Evolutionary conservation across 2,329 filamentous ascomycete species (phyloP).

Genomic region (Thelonectria discophora): DNA sequence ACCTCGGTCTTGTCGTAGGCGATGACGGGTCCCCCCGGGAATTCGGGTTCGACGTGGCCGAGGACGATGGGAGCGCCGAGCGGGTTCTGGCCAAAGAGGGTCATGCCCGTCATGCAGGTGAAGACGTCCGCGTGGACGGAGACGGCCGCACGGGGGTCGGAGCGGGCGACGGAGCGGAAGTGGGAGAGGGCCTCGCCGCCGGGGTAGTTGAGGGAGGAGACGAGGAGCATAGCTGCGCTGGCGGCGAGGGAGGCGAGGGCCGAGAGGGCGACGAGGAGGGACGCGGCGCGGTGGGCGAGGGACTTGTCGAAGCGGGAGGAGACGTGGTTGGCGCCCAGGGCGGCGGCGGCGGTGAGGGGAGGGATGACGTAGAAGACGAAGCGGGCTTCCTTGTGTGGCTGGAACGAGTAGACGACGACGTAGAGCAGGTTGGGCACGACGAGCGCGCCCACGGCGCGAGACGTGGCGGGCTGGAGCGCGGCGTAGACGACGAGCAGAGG

Average conservation of each 20-base stretch:
- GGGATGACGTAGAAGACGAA: constrained; percentile 93
- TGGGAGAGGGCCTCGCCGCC: constrained; percentile 79
- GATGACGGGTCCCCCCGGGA: constrained; percentile 41
- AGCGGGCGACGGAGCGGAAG: constrained; percentile 52
- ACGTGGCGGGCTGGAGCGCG: constrained; percentile 57
- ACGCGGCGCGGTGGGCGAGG: constrained; percentile 61
- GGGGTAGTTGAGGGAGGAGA: constrained; percentile 93
- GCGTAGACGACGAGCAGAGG: constrained; percentile 65
- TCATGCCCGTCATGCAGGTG: constrained; percentile 76
- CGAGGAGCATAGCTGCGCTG: constrained; percentile 73
- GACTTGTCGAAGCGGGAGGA: constrained; percentile 73
- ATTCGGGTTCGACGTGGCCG: constrained; percentile 25
- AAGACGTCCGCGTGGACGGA: constrained; percentile 71
- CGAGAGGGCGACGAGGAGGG: constrained; percentile 65
- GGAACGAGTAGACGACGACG: constrained; percentile 81
- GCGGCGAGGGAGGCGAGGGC: constrained; percentile 66
- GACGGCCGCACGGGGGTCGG: constrained; percentile 42
- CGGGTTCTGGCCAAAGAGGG: constrained; percentile 67
- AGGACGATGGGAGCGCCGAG: constrained; percentile 49
- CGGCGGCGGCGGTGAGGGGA: constrained; percentile 78
- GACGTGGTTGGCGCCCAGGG: constrained; percentile 76
- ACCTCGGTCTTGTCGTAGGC: constrained; percentile 71
- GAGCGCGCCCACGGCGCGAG: constrained; percentile 55
- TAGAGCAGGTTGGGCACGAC: constrained; percentile 76
- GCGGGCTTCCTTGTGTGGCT: constrained; percentile 95